phyloP scores from a whole-genome alignment of 2,329 filamentous ascomycete species.

The Fusarium pilosicola region DNA sequence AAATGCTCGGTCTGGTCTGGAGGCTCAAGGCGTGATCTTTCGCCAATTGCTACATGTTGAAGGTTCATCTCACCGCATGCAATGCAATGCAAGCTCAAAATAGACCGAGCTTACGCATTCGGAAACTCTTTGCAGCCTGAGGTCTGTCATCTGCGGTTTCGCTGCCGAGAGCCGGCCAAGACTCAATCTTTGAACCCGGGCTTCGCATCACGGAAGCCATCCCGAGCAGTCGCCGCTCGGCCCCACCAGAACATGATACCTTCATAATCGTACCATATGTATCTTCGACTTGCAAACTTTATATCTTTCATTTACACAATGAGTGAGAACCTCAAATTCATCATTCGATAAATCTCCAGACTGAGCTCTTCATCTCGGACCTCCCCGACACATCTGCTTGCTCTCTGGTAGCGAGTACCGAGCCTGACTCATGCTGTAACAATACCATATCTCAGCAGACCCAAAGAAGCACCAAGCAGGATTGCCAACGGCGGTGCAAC shows the following conservation, averaged over 20 bases:
- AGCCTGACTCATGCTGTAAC: background rate
- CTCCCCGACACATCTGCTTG: fast-evolving
- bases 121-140: fast-evolving
- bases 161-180: background rate
- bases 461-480: slow-evolving; percentile 8
- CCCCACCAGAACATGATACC: background rate
- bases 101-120: background rate
- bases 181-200: fast-evolving
- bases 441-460: slow-evolving; percentile 5
- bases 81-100: background rate
- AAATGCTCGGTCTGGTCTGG: background rate
- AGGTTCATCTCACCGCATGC: background rate
- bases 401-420: fast-evolving
- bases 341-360: background rate
- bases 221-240: background rate
- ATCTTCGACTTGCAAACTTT: background rate
- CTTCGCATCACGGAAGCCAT: background rate
- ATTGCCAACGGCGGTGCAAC: background rate
- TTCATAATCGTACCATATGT: background rate
- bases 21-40: background rate
- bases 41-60: background rate
- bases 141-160: fast-evolving
- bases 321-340: background rate
- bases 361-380: fast-evolving
- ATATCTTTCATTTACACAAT: too few species aligned